These are phyloP conservation scores for Colletotrichum tanaceti DNA, from an alignment of 2,329 filamentous ascomycete genomes.

Conservation along the genomic window DNA sequence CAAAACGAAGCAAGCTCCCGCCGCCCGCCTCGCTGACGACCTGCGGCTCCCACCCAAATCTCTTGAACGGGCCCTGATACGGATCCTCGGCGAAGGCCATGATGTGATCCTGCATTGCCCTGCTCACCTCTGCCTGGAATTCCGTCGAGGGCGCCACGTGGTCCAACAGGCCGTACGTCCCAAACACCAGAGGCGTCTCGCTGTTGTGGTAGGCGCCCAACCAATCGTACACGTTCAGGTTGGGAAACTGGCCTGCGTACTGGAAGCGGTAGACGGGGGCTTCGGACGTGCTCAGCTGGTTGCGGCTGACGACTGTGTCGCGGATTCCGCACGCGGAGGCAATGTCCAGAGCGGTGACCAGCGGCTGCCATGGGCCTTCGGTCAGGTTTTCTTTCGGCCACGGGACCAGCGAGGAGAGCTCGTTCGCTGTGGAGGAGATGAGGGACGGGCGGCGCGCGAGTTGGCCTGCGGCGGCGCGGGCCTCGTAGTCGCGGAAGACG, in stretches of 20 bases:
- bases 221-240: slow-evolving; percentile 53
- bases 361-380: slow-evolving; percentile 45
- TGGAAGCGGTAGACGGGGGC: slow-evolving; percentile 53
- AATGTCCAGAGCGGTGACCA: slow-evolving; percentile 34
- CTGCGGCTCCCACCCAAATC: slow-evolving; percentile 41
- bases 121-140: slow-evolving; percentile 44
- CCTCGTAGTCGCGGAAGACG: slow-evolving; percentile 49
- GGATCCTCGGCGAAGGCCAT: slow-evolving; percentile 46
- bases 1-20: slow-evolving; percentile 36
- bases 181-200: slow-evolving; percentile 54
- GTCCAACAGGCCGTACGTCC: slow-evolving; percentile 48
- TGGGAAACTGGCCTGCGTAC: slow-evolving; percentile 55
- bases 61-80: slow-evolving; percentile 43
- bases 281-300: slow-evolving; percentile 41
- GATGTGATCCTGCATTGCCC: slow-evolving; percentile 46
- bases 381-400: slow-evolving; percentile 47
- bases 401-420: slow-evolving; percentile 45
- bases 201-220: slow-evolving; percentile 56
- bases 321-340: slow-evolving; percentile 47
- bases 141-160: slow-evolving; percentile 44
- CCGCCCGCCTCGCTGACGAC: slow-evolving; percentile 42
- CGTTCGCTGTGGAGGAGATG: slow-evolving; percentile 51
- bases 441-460: slow-evolving; percentile 47
- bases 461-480: slow-evolving; percentile 44
- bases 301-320: slow-evolving; percentile 46